A percentile compares a stretch with the other conserved stretches of the same genome.
phyloP scores from a whole-genome alignment of 2,329 filamentous ascomycete species.

The Alternaria tenuissima region DNA sequence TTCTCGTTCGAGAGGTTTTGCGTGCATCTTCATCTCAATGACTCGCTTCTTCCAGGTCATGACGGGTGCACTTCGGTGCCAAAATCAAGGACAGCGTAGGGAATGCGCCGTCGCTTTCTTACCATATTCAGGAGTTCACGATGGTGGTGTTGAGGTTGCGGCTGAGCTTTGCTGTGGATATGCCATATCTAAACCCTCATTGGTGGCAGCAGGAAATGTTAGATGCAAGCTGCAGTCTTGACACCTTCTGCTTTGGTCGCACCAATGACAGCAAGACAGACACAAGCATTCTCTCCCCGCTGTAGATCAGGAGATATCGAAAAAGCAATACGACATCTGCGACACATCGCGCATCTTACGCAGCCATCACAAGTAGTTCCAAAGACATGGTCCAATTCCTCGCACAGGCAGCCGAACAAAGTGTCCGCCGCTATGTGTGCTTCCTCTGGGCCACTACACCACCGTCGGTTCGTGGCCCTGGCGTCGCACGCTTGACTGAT shows the following conservation, averaged over 20 bases:
- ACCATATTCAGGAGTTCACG: conserved; percentile 9
- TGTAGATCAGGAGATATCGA: conserved; percentile 9
- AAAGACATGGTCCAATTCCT: conserved; percentile 1
- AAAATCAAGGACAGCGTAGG: conserved; percentile 12
- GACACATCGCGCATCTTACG: conserved; percentile 4
- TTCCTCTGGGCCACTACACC: neutral
- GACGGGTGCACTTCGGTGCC: conserved; percentile 8
- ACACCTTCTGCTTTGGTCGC: conserved; percentile 27
- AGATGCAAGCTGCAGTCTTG: conserved; percentile 14
- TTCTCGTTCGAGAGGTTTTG: conserved; percentile 12
- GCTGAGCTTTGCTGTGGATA: conserved; percentile 13
- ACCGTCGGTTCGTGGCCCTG: conserved; percentile 14
- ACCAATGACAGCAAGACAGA: conserved; percentile 12
- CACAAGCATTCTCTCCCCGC: conserved; percentile 3
- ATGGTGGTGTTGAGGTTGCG: conserved; percentile 17
- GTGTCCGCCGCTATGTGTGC: conserved; percentile 5
- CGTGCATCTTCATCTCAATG: conserved; percentile 10
- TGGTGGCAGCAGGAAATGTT: conserved; percentile 16
- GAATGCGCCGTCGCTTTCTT: conserved; percentile 4
- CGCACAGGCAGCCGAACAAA: conserved; percentile 1
- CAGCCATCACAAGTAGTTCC: neutral
- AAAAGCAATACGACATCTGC: conserved; percentile 7
- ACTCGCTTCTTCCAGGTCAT: conserved; percentile 7
- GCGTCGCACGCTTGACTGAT: conserved; percentile 25
- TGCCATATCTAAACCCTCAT: conserved; percentile 14